These are phyloP conservation scores for Rhizopus delemar DNA, from an alignment of 371 early-diverging fungal genomes.

Conservation along the genomic window DNA sequence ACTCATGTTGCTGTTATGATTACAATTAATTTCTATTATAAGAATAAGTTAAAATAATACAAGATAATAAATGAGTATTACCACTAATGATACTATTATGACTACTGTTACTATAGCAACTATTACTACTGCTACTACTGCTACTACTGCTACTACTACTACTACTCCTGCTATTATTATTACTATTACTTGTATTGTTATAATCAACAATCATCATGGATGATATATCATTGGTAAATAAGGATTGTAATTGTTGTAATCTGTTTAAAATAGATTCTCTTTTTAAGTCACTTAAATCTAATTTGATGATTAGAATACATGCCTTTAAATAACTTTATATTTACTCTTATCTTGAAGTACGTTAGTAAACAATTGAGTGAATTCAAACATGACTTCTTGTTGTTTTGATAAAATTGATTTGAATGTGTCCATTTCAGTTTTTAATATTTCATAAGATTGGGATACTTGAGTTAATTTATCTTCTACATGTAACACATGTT, in stretches of 20 bases:
- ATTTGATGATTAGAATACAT: too few relatives aligned
- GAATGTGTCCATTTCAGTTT: constrained; percentile 22
- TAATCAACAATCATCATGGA: too few relatives aligned
- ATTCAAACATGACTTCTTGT: constrained; percentile 17
- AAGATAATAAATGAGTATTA: neutral
- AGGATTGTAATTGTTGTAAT: neutral
- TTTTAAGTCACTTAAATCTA: neutral
- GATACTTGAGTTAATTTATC: constrained; percentile 26
- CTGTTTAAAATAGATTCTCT: neutral
- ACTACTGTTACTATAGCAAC: constrained; percentile 2
- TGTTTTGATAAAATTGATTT: constrained; percentile 16
- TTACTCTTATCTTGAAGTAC: constrained; percentile 13
- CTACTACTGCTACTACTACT: constrained; percentile 2
- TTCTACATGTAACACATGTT: constrained; percentile 27
- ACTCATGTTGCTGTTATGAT: neutral
- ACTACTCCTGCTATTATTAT: neutral
- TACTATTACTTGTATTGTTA: too few relatives aligned
- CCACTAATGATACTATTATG: neutral
- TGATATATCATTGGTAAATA: neutral
- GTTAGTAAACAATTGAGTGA: constrained; percentile 11
- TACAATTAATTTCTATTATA: neutral
- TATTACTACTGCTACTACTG: constrained; percentile 1
- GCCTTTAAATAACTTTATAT: neutral
- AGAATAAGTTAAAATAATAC: too few relatives aligned
- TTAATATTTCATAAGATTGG: constrained; percentile 19